A percentile compares a stretch with the other conserved stretches of the same genome.
These are phyloP conservation scores for Aspergillus sclerotiicarbonarius DNA, from an alignment of 495 filamentous ascomycete genomes.

Conservation along the genomic window DNA sequence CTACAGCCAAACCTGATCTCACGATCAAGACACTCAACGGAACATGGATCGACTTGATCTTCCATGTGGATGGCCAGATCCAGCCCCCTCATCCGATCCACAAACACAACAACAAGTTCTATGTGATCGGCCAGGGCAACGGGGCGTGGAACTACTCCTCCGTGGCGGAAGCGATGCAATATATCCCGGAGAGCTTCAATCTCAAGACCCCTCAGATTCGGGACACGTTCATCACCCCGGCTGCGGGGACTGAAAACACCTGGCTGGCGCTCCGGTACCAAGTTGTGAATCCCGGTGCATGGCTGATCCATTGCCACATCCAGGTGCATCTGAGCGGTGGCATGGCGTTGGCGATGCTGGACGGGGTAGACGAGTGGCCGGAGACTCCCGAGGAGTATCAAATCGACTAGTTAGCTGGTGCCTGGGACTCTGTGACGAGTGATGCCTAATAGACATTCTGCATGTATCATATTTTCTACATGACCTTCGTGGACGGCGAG, in stretches of 20 bases:
- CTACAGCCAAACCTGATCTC: slow-evolving; percentile 33
- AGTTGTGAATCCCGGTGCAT: slow-evolving; percentile 57
- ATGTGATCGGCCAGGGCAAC: slow-evolving; percentile 50
- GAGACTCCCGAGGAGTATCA: slow-evolving; percentile 29
- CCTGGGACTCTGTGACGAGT: not conserved
- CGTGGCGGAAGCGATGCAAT: slow-evolving; percentile 50
- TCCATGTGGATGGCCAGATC: slow-evolving; percentile 33
- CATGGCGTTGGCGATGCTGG: slow-evolving; percentile 54
- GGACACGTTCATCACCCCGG: slow-evolving; percentile 48
- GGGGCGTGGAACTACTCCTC: slow-evolving; percentile 50
- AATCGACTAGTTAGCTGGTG: not conserved
- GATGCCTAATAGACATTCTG: not conserved
- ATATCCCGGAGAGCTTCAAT: slow-evolving; percentile 51
- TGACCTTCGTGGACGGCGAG: not conserved
- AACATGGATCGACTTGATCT: slow-evolving; percentile 59
- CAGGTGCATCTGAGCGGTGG: slow-evolving; percentile 56
- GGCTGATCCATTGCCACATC: slow-evolving; percentile 61
- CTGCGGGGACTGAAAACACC: slow-evolving; percentile 27
- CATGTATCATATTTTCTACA: not conserved
- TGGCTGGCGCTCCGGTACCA: slow-evolving; percentile 59
- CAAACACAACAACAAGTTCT: slow-evolving; percentile 62
- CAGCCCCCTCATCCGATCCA: slow-evolving; percentile 56
- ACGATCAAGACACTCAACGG: slow-evolving; percentile 51
- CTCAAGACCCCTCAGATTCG: slow-evolving; percentile 50
- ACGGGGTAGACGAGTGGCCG: slow-evolving; percentile 59